phyloP scores from a whole-genome alignment of 805 yeast species.

The Pichia kluyveri region DNA sequence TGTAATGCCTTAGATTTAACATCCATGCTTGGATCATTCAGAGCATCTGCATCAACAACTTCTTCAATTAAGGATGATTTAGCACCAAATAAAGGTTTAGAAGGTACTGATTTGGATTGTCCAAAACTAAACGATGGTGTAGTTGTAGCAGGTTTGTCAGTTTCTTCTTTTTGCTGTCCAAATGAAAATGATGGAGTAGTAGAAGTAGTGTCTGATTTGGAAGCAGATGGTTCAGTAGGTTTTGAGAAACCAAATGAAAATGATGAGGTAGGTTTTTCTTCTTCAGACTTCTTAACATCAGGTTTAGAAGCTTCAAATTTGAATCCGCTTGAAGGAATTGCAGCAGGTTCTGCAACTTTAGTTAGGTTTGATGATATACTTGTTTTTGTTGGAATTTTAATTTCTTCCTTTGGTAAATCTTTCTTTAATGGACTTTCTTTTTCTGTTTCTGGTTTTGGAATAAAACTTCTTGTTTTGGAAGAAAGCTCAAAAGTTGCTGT shows the following conservation, averaged over 20 bases:
- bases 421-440: not conserved
- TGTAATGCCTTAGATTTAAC: not conserved
- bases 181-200: not conserved
- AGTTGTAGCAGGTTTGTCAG: not conserved
- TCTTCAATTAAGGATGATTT: not conserved
- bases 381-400: not conserved
- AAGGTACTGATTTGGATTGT: not conserved
- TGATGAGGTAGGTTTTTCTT: too few relatives aligned
- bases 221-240: too few relatives aligned
- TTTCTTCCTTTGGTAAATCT: not conserved
- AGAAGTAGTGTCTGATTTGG: too few relatives aligned
- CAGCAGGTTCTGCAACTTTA: not conserved
- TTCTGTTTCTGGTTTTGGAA: not conserved
- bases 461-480: slow-evolving; percentile 7
- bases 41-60: not conserved
- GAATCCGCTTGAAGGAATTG: not conserved
- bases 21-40: not conserved
- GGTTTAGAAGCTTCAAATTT: not conserved
- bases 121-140: not conserved
- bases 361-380: not conserved
- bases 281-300: too few relatives aligned
- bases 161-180: not conserved
- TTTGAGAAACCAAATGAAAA: too few relatives aligned
- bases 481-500: slow-evolving; percentile 10
- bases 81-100: not conserved